phyloP scores from a whole-genome alignment of 83 land plant species.

The Diphasiastrum complanatum region DNA sequence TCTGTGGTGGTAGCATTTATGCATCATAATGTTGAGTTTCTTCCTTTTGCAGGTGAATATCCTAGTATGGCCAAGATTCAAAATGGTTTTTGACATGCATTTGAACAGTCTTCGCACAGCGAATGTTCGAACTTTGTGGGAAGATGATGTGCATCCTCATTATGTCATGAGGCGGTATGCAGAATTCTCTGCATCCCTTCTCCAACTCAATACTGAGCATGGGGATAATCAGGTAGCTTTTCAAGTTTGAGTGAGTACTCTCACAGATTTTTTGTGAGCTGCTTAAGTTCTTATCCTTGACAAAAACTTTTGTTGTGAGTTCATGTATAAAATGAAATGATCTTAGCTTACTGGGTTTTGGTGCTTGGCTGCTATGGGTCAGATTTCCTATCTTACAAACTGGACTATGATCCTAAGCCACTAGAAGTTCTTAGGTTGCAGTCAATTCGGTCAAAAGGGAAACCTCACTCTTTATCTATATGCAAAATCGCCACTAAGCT shows the following conservation, averaged over 20 bases:
- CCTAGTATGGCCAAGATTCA: slow-evolving; percentile 96
- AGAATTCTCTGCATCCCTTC: slow-evolving; percentile 94
- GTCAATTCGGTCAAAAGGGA: no score
- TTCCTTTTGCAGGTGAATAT: slow-evolving; percentile 93
- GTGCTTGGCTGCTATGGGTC: no score
- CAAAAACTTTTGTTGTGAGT: background rate
- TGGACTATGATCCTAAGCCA: no score
- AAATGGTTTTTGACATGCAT: slow-evolving; percentile 99
- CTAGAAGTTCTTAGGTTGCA: no score
- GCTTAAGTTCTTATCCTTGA: no score
- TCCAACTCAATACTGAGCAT: slow-evolving; percentile 86
- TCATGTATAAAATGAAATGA: background rate
- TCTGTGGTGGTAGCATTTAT: no score
- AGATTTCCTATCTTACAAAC: no score
- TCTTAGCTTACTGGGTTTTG: background rate
- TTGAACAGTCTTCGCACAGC: slow-evolving; percentile 87
- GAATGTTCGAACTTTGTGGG: slow-evolving; percentile 85
- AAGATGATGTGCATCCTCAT: slow-evolving; percentile 99
- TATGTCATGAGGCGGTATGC: slow-evolving; percentile 99
- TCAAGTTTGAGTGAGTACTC: background rate
- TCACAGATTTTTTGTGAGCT: no score
- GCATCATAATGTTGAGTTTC: no score
- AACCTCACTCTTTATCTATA: no score
- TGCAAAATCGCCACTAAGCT: no score
- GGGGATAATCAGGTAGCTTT: slow-evolving; percentile 90